Base-by-base conservation (phyloP, 1,284 basidiomycete species). In the Trametes versicolor region DNA sequence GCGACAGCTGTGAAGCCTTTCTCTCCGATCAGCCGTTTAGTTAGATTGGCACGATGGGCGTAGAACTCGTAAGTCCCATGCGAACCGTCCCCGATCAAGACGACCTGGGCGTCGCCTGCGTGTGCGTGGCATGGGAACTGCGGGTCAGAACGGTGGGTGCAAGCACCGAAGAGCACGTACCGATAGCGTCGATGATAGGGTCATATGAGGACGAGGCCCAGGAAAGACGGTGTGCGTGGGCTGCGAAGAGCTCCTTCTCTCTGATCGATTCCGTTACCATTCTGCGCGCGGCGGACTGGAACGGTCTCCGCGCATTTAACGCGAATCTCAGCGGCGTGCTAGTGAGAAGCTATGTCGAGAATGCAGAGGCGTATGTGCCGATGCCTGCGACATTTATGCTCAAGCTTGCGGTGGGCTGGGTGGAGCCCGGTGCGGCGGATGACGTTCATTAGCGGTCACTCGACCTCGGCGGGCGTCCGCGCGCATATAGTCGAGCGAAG, bases 61-160 rank as follows among this genome's bases (percentile, higher is more conserved):
- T 76, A 76, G 64, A 76, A 75, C 58, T 76, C 72, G 64, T 72
- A 74, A 13, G 74, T 73, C 49, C 72, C 72, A 66, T 76, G 76
- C 45, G 74, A 73, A 62, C 72, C 74, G 61, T 75, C 73, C 29
- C 71, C 74, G 56, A 77, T 72, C 61, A 75, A 67, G 19, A 75
- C 74, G 27, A 74, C 66, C 58, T 72, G 72, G 27, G 73, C 71
- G 50, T 72, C 70, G 8, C 73, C 70, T 32, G 29, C 29, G 29
- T 72, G 53, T 72, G 53, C 21, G 36, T n/a, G 51, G 41, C 36
- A 60, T 61, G 62, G 58, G 58, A 59, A 49, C 52, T 47, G 53
- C 34, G 54, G 48, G 62, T 32, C 32, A 23, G 8, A 21, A 19
- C 41, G 32, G 13, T 32, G 55, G 54, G 59, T 52, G 23, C 27